A percentile compares a stretch with the other conserved stretches of the same genome.
These are phyloP conservation scores for Neurospora africana DNA, from an alignment of 495 filamentous ascomycete genomes.

Conservation along the genomic window DNA sequence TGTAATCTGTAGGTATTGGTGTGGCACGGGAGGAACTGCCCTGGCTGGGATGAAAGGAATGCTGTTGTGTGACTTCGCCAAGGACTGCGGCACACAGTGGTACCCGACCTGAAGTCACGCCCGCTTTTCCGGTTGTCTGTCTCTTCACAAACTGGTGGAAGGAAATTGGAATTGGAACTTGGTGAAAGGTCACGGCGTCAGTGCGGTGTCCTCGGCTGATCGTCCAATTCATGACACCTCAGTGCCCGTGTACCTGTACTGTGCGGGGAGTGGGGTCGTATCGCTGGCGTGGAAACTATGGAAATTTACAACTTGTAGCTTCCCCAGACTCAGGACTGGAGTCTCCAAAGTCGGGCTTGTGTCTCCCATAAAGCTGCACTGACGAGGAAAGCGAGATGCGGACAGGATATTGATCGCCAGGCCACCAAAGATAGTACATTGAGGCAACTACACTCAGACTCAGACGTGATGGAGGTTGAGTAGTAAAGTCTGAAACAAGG, in stretches of 20 bases:
- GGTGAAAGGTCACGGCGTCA: neutral
- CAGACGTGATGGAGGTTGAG: neutral
- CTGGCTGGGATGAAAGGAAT: neutral
- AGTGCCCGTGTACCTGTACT: neutral
- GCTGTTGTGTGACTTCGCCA: neutral
- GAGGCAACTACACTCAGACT: neutral
- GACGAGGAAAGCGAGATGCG: neutral
- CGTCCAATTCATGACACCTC: neutral
- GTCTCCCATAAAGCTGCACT: neutral
- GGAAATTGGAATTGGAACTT: neutral
- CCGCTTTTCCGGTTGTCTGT: neutral
- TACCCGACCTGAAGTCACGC: neutral
- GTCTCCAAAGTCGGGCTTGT: neutral
- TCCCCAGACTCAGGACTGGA: neutral
- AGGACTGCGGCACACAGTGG: neutral
- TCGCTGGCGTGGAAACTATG: neutral
- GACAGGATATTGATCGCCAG: neutral
- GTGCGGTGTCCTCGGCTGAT: no score
- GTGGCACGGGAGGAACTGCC: neutral
- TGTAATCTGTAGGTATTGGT: neutral
- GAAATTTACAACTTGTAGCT: neutral
- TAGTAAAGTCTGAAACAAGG: neutral
- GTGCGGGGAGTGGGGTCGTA: neutral
- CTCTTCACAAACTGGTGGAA: neutral
- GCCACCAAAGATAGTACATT: neutral